Base-by-base conservation (phyloP, 176 grass and related monocot species). In the Avena insularis region DNA sequence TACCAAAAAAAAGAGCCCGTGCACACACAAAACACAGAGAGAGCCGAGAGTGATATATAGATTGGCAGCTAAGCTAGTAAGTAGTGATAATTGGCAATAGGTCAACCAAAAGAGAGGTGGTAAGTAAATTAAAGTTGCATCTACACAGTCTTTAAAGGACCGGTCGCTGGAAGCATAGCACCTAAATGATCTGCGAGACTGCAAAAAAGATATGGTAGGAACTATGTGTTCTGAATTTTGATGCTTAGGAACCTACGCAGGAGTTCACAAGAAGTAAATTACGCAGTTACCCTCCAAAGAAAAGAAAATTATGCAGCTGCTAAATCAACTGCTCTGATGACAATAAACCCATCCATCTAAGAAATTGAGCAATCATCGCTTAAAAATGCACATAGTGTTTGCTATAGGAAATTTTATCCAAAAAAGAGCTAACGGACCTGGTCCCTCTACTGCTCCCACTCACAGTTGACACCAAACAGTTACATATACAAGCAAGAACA, bases 401-500 rank as follows among this genome's bases (percentile, higher is more conserved):
- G 23, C 51, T 77, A 46, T 25, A 54, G 16, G 12, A 67, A 72
- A 9, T 31, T 71, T 78, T 51, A 75, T 53, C 77, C 12, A 43
- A 83, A 49, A 49, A 56, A 56, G n/a, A 49, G 25, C 29, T 54
- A 15, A 62, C 35, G 71, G 82, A 55, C n/a, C 27, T 71, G 60
- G 31, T 63, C 79, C 54, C 79, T 84, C 78, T 75, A 74, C 1
- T 77, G 76, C 38, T 80, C 54, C 71, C 67, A 60, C 76, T 51
- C 67, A 68, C 72, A 68, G 85, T 74, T 51, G 48, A 60, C 61
- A 80, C 68, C 60, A 84, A 86, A 67, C 68, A 46, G 31, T 49
- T 59, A 11, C 76, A 67, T 48, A 56, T 56, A 59, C 76, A 49
- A 84, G 49, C 67, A 81, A 82, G 27, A 75, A 72, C 48, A 75